Base-by-base conservation (phyloP, 768 basidiomycete species). In the Tulasnella sp. region DNA sequence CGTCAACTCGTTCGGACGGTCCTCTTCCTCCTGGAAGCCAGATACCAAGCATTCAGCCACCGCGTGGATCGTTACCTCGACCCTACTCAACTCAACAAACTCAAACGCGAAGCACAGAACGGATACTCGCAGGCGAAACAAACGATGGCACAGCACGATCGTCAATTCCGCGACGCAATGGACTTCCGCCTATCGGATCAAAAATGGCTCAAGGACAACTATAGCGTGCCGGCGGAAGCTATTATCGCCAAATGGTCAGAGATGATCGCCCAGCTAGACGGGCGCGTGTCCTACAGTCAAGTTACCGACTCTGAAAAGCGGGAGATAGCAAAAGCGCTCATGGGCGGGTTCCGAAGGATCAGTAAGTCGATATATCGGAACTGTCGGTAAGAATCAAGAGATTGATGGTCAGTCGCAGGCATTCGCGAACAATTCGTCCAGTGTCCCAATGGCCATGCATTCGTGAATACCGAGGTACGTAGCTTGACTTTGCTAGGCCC, bases 301-400 rank as follows among this genome's bases (percentile, higher is more conserved):
- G 84, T 93, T 4, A 90, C 90, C 14, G 83, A 89, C 72, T 86
- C 91, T 5, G 92, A 93, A 81, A 87, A 87, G 44, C 88, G 88
- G 81, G 84, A 84, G 18, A 87, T 93, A 40, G 87, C 92, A 46
- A 87, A 87, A 69, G 89, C 89, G 0, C 83, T 92, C 28, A 77
- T 64, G 54, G 50, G n/a, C 18, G 50, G 44, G 28, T 54, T 44
- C 44, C 22, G 22, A 28, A n/a, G 16, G 42, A 69, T 54, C 24
- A 14, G 41, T 76, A n/a, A n/a, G 50, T 50, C 18, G 48, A 50
- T 22, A 22, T 16, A 18, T n/a, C 28, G 34, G 11, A 28, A 18
- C 20, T 24, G 18, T 34, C 40, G 34, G 14, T 50, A 3, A 24
- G 20, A 11, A 22, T 31, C 50, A 28, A 5, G 12, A 72, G 3